phyloP scores from a whole-genome alignment of 176 grass and related monocot species.

The Chloris gayana region DNA sequence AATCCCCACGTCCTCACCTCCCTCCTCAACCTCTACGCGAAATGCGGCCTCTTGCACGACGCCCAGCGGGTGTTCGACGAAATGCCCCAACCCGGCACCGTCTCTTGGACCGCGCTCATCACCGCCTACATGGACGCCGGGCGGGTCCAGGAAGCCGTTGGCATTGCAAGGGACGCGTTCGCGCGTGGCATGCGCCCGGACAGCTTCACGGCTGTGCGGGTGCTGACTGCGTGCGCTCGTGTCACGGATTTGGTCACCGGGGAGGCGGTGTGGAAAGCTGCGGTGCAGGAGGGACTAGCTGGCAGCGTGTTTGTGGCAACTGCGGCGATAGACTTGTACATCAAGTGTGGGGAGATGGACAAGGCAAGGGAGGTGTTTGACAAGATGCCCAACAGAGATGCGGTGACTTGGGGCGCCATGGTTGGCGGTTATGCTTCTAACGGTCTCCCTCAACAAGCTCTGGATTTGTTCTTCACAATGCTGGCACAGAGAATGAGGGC shows the following conservation, averaged over 20 bases:
- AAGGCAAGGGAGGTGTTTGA: too few species aligned
- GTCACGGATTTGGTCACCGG: slow-evolving; percentile 46
- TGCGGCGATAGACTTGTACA: too few species aligned
- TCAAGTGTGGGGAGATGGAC: too few species aligned
- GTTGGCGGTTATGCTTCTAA: too few species aligned
- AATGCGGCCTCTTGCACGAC: too few species aligned
- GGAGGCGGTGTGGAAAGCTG: slow-evolving; percentile 41
- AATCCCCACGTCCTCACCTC: slow-evolving; percentile 54
- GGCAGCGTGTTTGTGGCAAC: slow-evolving; percentile 48
- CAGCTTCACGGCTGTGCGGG: slow-evolving; percentile 52
- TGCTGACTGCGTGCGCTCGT: slow-evolving; percentile 54
- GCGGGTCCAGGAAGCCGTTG: slow-evolving; percentile 19
- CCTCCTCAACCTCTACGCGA: too few species aligned
- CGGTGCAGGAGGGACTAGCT: slow-evolving; percentile 25
- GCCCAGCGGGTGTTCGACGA: too few species aligned
- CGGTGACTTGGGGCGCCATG: too few species aligned
- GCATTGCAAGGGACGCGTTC: slow-evolving; percentile 24
- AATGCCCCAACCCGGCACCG: slow-evolving; percentile 46
- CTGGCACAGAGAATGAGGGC: too few species aligned
- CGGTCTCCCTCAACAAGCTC: too few species aligned
- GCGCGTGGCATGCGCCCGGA: slow-evolving; percentile 44
- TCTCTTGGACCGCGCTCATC: slow-evolving; percentile 73
- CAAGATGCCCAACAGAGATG: too few species aligned
- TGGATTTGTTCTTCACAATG: too few species aligned
- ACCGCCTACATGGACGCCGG: slow-evolving; percentile 51